Evolutionary conservation across 1,284 basidiomycete genomes (phyloP), one percentile per base, ranked within the genome.

Genomic region (Pascua sp.): DNA sequence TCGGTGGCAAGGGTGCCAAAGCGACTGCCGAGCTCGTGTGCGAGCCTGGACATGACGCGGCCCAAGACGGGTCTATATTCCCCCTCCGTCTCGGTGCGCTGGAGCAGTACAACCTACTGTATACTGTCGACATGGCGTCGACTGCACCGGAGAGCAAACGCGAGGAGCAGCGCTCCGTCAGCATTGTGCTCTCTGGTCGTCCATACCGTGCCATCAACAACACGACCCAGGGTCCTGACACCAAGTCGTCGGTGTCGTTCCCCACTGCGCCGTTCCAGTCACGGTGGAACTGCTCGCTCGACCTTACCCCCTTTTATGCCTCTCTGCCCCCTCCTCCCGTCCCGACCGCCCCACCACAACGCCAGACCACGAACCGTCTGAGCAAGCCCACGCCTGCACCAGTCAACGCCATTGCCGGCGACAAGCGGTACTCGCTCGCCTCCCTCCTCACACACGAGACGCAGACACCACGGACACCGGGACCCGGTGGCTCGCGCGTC

Each of bases 31-130:
- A 67, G 41, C 57, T 76, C 17, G 52, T 69, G 0, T 75, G 83
- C 83, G 42, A 76, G 55, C 65, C 71, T 10, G 61, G 62, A 16
- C 2, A 38, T 10, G 42, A 42, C 42, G 42, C 50, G 36, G 17
- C 11, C 17, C 37, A 42, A 13, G 47, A 49, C 10, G 38, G 8
- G 2, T 9, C 49, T 8, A 53, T 57, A 12, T 92, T 92, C 71
- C 91, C 91, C 1, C 76, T 93, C 9, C 78, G 73, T 5, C 80
- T 94, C 5, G 81, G 81, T 0, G 80, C 85, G 1, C 79, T 81
- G 59, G 89, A 90, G 52, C 91, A 94, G 75, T 89, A 86, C 69
- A 93, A 93, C 70, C 80, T 94, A 17, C 81, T 95, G 8, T 94
- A 93, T 66, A 86, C 87, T 0, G 88, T 94, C 10, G 83, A 85